Evolutionary conservation across 345 rosid genomes (phyloP).

Genomic region (Ailanthus altissimus): DNA sequence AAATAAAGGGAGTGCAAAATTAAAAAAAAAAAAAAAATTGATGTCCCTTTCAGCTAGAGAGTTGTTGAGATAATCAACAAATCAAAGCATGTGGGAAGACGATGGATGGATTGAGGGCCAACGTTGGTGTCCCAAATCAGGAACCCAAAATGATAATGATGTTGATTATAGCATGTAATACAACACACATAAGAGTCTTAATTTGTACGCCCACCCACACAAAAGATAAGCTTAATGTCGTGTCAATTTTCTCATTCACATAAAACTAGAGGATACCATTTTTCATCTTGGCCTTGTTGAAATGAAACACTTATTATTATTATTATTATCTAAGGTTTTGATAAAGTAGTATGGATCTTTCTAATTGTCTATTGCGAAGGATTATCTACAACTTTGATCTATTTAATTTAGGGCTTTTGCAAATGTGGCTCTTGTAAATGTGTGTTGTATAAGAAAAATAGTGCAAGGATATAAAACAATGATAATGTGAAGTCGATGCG

Average conservation of each 20-base stretch:
- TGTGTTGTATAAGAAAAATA: no score
- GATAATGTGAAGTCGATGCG: no score
- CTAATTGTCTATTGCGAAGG: no score
- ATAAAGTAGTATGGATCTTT: no score
- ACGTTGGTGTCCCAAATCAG: constrained; percentile 6
- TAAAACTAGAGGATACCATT: neutral
- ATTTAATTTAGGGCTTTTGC: no score
- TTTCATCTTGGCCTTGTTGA: neutral
- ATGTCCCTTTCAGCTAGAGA: neutral
- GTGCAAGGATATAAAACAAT: no score
- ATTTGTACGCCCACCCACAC: neutral
- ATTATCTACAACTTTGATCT: no score
- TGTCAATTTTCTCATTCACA: neutral
- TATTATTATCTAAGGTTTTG: no score
- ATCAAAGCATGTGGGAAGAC: neutral
- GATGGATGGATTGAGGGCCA: neutral
- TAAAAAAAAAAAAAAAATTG: no score
- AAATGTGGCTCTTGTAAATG: no score
- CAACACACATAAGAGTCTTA: constrained; percentile 1
- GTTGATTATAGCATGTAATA: constrained; percentile 2
- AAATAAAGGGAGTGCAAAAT: no score
- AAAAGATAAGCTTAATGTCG: neutral
- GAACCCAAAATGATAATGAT: constrained; percentile 8
- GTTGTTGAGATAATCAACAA: neutral
- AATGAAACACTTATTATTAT: no score